A percentile compares a stretch with the other conserved stretches of the same genome.
These are phyloP conservation scores for Brasenia schreberi DNA, from an alignment of 164 flowering plant species.

Conservation along the genomic window DNA sequence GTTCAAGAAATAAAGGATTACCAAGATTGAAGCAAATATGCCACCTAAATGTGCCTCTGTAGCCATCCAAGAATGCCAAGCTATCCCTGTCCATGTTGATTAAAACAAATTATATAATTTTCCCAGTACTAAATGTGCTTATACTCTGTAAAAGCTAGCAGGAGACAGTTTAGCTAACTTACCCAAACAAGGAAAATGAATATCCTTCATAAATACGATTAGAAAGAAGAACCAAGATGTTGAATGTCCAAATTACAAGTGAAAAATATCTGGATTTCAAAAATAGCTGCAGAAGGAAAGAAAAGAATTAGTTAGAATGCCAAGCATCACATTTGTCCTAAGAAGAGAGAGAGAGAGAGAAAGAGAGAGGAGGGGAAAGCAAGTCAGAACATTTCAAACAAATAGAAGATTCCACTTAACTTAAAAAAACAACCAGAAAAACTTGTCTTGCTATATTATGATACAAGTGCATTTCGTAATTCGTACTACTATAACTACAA, in stretches of 20 bases:
- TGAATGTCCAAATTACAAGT: conserved; percentile 54
- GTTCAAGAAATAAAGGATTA: conserved; percentile 14
- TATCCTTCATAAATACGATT: conserved; percentile 89
- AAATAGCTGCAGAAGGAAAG: conserved; percentile 48
- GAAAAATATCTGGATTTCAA: conserved; percentile 52
- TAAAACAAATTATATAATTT: not conserved
- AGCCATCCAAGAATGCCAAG: conserved; percentile 67
- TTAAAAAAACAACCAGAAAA: too few relatives aligned
- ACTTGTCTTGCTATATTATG: too few relatives aligned
- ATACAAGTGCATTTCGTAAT: too few relatives aligned
- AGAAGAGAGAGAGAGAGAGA: too few relatives aligned
- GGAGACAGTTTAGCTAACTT: conserved; percentile 13
- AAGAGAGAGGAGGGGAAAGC: not conserved
- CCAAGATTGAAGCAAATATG: conserved; percentile 98
- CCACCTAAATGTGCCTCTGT: conserved; percentile 91
- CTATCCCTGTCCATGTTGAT: conserved; percentile 30
- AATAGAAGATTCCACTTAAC: too few relatives aligned
- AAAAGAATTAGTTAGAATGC: not conserved
- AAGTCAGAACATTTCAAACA: not conserved
- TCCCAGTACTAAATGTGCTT: not conserved
- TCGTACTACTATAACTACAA: too few relatives aligned
- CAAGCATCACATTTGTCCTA: too few relatives aligned
- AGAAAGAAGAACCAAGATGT: conserved; percentile 54
- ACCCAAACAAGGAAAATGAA: conserved; percentile 73
- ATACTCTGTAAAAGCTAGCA: not conserved